phyloP scores from a whole-genome alignment of 73 alveolate species.

The Stentor roeselii region DNA sequence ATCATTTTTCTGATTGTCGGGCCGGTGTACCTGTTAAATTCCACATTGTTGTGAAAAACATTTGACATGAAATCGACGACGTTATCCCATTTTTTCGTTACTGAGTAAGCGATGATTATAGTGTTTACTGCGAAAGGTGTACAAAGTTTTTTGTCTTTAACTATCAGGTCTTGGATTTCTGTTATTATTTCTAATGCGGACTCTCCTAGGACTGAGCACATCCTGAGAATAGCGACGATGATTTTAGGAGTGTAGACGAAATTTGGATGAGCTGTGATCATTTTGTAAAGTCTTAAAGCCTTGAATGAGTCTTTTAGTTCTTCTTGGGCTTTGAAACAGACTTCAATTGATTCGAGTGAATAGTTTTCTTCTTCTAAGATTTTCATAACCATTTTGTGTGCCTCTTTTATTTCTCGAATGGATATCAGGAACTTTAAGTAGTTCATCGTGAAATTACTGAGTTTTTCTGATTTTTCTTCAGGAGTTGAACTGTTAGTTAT shows the following conservation, averaged over 20 bases:
- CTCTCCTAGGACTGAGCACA: background rate
- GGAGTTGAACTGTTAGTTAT: background rate
- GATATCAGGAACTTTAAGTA: background rate
- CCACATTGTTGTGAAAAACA: background rate
- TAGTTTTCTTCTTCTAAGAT: background rate
- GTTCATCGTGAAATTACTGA: background rate
- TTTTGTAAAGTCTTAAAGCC: background rate
- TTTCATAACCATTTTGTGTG: background rate
- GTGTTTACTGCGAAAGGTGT: background rate
- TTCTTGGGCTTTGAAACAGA: background rate
- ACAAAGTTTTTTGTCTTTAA: background rate
- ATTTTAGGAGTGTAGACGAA: background rate
- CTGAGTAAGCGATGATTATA: background rate
- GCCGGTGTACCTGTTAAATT: background rate
- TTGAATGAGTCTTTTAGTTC: background rate
- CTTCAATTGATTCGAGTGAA: background rate
- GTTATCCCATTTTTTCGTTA: background rate
- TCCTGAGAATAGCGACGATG: background rate
- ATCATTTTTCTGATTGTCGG: background rate
- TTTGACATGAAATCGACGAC: background rate
- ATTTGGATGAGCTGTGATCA: background rate
- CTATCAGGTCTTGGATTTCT: background rate
- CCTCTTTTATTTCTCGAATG: background rate
- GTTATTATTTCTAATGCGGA: background rate
- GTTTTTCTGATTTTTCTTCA: background rate